Evolutionary conservation across 805 yeast species (phyloP), one percentile per base, ranked within the genome.

Genomic region (Ogataea allantospora): DNA sequence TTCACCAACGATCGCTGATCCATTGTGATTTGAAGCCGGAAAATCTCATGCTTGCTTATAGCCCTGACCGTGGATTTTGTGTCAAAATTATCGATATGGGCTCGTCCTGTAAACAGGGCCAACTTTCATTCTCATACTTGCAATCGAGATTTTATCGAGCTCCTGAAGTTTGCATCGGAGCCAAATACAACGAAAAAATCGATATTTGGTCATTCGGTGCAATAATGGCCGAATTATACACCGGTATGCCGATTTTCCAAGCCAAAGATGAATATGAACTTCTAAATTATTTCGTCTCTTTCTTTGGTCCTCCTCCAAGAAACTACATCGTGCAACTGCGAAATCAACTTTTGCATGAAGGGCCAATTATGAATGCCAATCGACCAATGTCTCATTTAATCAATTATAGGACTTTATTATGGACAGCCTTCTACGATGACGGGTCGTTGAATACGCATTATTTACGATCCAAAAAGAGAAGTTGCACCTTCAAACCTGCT

Each of bases 171-270:
- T 62, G 80, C 8, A 38, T 84, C 3, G 93, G 91, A 1, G 74
- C 83, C 8, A 64, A 77, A 22, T 83, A 83, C 50, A 56, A 66
- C 42, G 56, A 58, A n/a, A 68, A 63, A 47, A 75, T 77, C 24
- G 82, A 76, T 49, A 65, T 91, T 79, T 93, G 99, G 99, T 91
- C 98, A 0, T 66, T 89, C 29, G 99, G 96, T 0, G 85, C 97
- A 57, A 87, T 93, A 34, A 77, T 88, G 22, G 95, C 93, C 1
- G 99, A 93, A 60, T 66, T 91, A 32, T 89, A 84, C 50, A 70
- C 46, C 51, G 82, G 82, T 46, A 66, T 20, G 43, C 76, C 61
- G 0, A 43, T 75, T 9, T 65, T 76, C 25, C 74, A 78, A 4
- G 77, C 75, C 1, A 64, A 61, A 28, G 68, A 68, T 39, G 81